Base-by-base conservation (phyloP, 192 early-diverging fungal species). In the Mortierella claussenii region DNA sequence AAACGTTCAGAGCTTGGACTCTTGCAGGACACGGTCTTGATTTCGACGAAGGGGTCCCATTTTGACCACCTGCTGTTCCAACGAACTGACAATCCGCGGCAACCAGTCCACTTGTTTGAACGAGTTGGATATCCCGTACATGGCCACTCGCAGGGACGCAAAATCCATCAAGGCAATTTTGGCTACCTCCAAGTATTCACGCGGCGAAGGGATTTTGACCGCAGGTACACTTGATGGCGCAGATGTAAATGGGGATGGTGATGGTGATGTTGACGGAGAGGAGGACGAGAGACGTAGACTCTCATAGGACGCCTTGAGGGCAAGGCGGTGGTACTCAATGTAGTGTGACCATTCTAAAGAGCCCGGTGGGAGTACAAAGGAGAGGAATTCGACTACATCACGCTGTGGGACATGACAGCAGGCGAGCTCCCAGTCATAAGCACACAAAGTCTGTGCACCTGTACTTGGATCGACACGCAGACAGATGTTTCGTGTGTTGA, bases 401-500 rank as follows among this genome's bases (percentile, higher is more conserved):
- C 73, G 33, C 21, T 76, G 73, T 21, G 73, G 73, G 0, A 76
- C 64, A 15, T 76, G 73, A 18, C 73, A 76, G 44, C 73, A 76
- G 1, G 73, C 63, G 13, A 76, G 36, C 30, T 76, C 73, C 73
- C 73, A 76, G n/a, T 76, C 73, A 21, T 76, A 76, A 0, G 73
- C 73, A 20, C 73, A 76, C 0, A 76, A 59, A 1, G 18, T 45
- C 47, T 76, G 57, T 1, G 64, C 45, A 6, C 73, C 73, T 2
- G 73, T 57, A 17, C 24, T 51, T 27, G 51, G 59, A n/a, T 76
- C 65, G 4, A 49, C 8, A 0, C 73, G 64, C 13, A 76, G 24
- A 44, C 73, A 76, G 47, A 67, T 76, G 32, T 76, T 76, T 4
- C 73, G 63, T n/a, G 73, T 66, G 53, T 76, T 76, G 31, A 76